Percentiles rank a stretch among this genome's conserved stretches.
Conservation (phyloP, 805 yeast species). For the Teunomyces kruisii region DNA sequence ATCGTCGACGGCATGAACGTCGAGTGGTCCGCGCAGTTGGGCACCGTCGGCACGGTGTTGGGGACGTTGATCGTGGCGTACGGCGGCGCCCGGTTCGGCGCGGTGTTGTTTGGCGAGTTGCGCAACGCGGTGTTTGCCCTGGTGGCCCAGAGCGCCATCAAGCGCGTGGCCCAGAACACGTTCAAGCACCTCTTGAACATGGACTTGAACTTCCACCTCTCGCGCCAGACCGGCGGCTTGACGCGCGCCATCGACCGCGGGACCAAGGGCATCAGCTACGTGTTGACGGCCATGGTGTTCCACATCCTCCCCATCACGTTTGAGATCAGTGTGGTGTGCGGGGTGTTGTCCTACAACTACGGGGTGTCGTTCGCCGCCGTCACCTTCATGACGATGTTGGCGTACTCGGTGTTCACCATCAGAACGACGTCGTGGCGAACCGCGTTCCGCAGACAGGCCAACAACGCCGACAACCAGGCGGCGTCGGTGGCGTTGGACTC, state of each 20-base stretch:
- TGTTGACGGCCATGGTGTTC: conserved; percentile 94
- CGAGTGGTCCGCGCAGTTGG: conserved; percentile 69
- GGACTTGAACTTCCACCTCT: conserved; percentile 86
- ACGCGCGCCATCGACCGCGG: conserved; percentile 97
- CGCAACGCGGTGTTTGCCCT: conserved; percentile 94
- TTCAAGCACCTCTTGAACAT: conserved; percentile 78
- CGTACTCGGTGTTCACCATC: conserved; percentile 84
- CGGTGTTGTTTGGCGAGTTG: conserved; percentile 90
- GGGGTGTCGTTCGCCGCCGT: conserved; percentile 88
- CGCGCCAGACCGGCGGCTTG: conserved; percentile 92
- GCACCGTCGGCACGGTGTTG: conserved; percentile 65
- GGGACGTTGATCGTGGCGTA: conserved; percentile 74
- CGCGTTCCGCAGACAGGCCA: conserved; percentile 79
- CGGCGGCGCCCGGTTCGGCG: conserved; percentile 92
- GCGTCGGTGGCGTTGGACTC: conserved; percentile 94
- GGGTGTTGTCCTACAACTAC: conserved; percentile 88
- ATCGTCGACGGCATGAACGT: conserved; percentile 92
- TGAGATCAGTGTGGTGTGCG: conserved; percentile 91
- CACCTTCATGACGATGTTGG: conserved; percentile 83
- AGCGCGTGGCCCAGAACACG: conserved; percentile 84
- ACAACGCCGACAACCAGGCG: conserved; percentile 92
- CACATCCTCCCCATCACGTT: conserved; percentile 91
- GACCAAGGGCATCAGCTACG: conserved; percentile 94
- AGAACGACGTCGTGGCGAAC: conserved; percentile 97
- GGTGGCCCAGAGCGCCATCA: conserved; percentile 92